These are phyloP conservation scores for Beverwykella pulmonaria DNA, from an alignment of 495 filamentous ascomycete species.

Conservation along the genomic window DNA sequence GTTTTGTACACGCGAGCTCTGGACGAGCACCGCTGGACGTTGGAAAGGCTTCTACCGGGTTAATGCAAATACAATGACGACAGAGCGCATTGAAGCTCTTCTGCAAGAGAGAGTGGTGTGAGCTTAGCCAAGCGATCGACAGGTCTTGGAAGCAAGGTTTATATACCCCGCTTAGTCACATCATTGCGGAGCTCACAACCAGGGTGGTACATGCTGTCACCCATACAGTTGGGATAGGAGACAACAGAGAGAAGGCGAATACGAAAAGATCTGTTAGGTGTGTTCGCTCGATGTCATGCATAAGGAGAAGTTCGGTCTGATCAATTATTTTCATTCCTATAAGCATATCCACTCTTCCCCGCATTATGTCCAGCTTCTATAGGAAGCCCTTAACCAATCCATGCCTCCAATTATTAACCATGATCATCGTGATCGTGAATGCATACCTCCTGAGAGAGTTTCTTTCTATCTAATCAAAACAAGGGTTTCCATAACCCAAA, in stretches of 20 bases:
- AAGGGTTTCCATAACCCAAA: conserved; percentile 7
- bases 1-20: not conserved
- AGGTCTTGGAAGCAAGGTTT: not conserved
- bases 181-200: too few species aligned
- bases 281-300: too few species aligned
- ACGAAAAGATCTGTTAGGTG: too few species aligned
- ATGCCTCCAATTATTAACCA: conserved; percentile 11
- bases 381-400: not conserved
- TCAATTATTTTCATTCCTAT: conserved; percentile 7
- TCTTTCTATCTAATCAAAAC: not conserved
- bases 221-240: too few species aligned
- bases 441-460: not conserved
- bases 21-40: not conserved
- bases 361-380: not conserved
- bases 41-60: not conserved
- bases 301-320: too few species aligned
- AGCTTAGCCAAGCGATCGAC: not conserved
- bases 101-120: not conserved
- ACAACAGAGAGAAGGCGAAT: too few species aligned
- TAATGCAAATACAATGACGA: not conserved
- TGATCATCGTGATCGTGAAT: conserved; percentile 17
- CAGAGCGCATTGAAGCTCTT: not conserved
- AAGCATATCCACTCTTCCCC: too few species aligned
- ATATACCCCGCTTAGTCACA: not conserved
- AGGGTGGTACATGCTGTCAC: too few species aligned